Percentiles rank a stretch among this genome's conserved stretches.
phyloP scores from a whole-genome alignment of 2,329 filamentous ascomycete genomes.

The Harringtonia lauricola region DNA sequence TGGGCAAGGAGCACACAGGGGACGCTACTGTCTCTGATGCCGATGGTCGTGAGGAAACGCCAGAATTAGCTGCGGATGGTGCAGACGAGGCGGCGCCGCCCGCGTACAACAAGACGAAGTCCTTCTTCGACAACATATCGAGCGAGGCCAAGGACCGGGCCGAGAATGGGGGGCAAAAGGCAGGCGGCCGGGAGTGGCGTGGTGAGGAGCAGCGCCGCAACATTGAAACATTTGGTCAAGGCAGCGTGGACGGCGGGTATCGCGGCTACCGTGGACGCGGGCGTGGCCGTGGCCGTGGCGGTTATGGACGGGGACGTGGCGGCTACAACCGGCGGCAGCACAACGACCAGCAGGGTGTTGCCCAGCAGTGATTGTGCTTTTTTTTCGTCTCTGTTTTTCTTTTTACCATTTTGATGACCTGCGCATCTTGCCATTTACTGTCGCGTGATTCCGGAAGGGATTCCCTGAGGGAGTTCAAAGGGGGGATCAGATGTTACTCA shows the following conservation, averaged over 20 bases:
- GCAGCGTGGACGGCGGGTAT: constrained; percentile 76
- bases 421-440: too few species aligned
- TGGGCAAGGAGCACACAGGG: constrained; percentile 83
- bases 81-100: constrained; percentile 24
- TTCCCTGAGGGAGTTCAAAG: too few species aligned
- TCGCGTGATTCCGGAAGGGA: background rate
- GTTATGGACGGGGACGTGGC: constrained; percentile 23
- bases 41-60: constrained; percentile 15
- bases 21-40: constrained; percentile 20
- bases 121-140: constrained; percentile 98
- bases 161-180: constrained; percentile 54
- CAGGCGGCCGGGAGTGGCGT: constrained; percentile 79
- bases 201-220: constrained; percentile 91
- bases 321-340: constrained; percentile 14
- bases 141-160: constrained; percentile 85
- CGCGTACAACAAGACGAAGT: constrained; percentile 76
- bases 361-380: background rate
- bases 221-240: constrained; percentile 95
- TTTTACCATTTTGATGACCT: too few species aligned
- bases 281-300: constrained; percentile 55
- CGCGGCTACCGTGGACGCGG: constrained; percentile 70
- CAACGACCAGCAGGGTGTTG: constrained; percentile 6
- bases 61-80: constrained; percentile 11
- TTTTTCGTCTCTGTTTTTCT: background rate
- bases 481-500: too few species aligned